Evolutionary conservation across 2,329 filamentous ascomycete species (phyloP), one percentile per base, ranked within the genome.

Genomic region (Aspergillus glaucus): DNA sequence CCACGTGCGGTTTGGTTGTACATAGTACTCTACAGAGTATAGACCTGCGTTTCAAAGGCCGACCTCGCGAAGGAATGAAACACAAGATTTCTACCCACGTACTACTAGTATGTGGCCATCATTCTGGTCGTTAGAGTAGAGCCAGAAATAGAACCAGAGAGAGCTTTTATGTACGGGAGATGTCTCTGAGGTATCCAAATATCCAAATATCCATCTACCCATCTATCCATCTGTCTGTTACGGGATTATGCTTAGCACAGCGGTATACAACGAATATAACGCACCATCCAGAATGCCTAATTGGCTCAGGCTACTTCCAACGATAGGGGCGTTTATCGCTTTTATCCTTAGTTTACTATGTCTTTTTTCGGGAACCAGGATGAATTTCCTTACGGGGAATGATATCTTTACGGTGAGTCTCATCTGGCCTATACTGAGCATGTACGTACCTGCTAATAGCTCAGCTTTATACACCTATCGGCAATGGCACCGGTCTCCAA

Each of bases 351-450:
- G 75, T 15, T 74, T 84, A 55, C 70, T 84, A 7, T 81, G 77
- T 59, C 70, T 85, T 50, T 83, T 83, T 56, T 81, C 82, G 1
- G 82, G 82, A 34, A 73, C 76, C 34, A 80, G 78, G 57, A 70
- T 68, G 45, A 70, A 69, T 14, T 76, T 82, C 56, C 74, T 85
- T 65, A 75, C 82, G 52, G 69, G 77, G 47, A 80, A 77, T 51
- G 69, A 79, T 50, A 67, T 85, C 28, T 60, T 85, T 34, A 81
- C 78, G 3, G 79, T 81, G 64, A 36, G 72, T 58, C 19, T 17
- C 26, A 4, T 12, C 26, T 30, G 26, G 26, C 4, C 26, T 12
- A 30, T 12, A 12, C 26, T 10, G 26, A 30, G 10, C 26, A 3
- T 37, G 6, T 15, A 15, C n/a, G 9, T 17, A 37, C 34, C 34